Percentiles rank a stretch among this genome's conserved stretches.
Conservation (phyloP, 306 rosid genomes). For the Aeschynomene evenia region DNA sequence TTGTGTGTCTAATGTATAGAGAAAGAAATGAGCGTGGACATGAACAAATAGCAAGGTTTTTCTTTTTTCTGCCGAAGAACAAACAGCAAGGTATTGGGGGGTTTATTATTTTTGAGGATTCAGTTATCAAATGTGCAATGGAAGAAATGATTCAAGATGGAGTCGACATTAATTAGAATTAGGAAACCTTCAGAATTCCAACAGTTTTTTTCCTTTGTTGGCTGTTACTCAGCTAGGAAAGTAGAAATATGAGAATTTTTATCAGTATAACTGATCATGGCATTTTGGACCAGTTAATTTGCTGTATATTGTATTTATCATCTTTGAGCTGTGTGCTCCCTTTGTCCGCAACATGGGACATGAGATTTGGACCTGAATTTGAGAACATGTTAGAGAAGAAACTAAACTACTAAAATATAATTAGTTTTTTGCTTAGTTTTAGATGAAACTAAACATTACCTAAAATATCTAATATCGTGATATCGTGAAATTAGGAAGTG, state of each 20-base stretch:
- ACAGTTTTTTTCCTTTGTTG: conserved; percentile 39
- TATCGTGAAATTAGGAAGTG: no score
- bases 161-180: conserved; percentile 13
- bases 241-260: conserved; percentile 26
- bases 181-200: conserved; percentile 35
- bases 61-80: no score
- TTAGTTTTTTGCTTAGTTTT: no score
- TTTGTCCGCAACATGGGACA: conserved; percentile 16
- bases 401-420: no score
- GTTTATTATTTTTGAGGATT: conserved; percentile 7
- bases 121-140: conserved; percentile 12
- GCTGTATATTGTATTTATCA: background rate
- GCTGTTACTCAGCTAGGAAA: conserved; percentile 26
- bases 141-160: conserved; percentile 29
- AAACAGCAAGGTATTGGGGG: conserved; percentile 14
- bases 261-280: conserved; percentile 25
- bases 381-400: background rate
- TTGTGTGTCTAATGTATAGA: conserved; percentile 24
- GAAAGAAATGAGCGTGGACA: conserved; percentile 15
- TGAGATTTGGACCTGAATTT: background rate
- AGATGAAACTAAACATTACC: no score
- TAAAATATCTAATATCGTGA: no score
- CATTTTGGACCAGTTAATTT: conserved; percentile 28
- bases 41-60: conserved; percentile 22
- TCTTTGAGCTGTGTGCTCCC: conserved; percentile 19